Conservation (phyloP, 768 basidiomycete species). For the Boletus patriciae region DNA sequence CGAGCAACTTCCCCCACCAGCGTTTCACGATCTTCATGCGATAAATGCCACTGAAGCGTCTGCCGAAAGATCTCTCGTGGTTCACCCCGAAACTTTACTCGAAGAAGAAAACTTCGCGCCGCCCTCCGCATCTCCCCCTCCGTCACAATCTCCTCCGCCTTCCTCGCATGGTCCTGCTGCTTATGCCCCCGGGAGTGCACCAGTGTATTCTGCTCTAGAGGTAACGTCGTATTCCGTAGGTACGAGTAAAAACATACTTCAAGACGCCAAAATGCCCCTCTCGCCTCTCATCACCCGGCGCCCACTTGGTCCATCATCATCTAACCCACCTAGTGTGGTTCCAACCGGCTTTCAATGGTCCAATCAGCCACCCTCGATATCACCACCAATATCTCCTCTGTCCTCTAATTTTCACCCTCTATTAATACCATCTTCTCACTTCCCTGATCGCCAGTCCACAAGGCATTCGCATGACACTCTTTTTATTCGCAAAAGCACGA, state of each 20-base stretch:
- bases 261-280: background rate
- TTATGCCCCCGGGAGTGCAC: background rate
- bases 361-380: background rate
- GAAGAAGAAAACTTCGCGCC: background rate
- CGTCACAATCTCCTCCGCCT: background rate
- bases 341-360: background rate
- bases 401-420: background rate
- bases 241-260: background rate
- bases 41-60: background rate
- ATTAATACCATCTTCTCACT: background rate
- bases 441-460: background rate
- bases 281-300: background rate
- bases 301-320: background rate
- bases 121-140: background rate
- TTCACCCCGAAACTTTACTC: background rate
- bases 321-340: background rate
- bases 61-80: background rate
- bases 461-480: background rate
- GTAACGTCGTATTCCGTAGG: background rate
- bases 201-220: background rate
- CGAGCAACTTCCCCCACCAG: constrained; percentile 25
- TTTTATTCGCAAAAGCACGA: background rate
- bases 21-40: constrained; percentile 20
- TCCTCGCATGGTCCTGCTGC: background rate
- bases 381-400: background rate